Evolutionary conservation across 352 stramenopile species (phyloP).

Genomic region (Globisporangium takayamanum): DNA sequence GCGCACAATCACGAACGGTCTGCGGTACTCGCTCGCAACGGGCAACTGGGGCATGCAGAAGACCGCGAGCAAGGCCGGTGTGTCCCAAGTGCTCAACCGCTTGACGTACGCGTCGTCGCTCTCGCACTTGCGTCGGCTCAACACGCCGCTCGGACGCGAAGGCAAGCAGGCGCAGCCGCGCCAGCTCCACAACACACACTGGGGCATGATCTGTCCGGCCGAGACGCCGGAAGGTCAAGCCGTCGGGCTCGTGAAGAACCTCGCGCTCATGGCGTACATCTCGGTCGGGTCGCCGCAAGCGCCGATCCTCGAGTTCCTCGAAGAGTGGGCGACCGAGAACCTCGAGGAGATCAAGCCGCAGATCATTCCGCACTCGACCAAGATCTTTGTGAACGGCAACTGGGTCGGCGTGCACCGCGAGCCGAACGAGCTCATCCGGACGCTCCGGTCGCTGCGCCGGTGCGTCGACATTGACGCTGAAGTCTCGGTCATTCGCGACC

Average conservation of each 20-base stretch:
- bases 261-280: slow-evolving; percentile 99
- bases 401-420: slow-evolving; percentile 99
- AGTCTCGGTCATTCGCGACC: slow-evolving; percentile 97
- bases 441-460: slow-evolving; percentile 91
- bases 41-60: slow-evolving; percentile 98
- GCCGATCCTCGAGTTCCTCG: slow-evolving; percentile 97
- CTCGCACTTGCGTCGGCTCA: slow-evolving; percentile 97
- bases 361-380: slow-evolving; percentile 97
- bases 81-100: slow-evolving; percentile 99
- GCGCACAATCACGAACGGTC: slow-evolving; percentile 96
- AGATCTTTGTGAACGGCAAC: slow-evolving; percentile 99
- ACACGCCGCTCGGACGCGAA: slow-evolving; percentile 97
- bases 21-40: slow-evolving; percentile 99
- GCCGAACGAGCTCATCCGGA: slow-evolving; percentile 94
- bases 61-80: slow-evolving; percentile 93
- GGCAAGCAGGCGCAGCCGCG: slow-evolving; percentile 99
- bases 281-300: slow-evolving; percentile 90
- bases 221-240: slow-evolving; percentile 96
- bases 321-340: slow-evolving; percentile 98
- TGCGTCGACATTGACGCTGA: slow-evolving; percentile 98
- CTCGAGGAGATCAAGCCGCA: slow-evolving; percentile 96
- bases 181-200: slow-evolving; percentile 99
- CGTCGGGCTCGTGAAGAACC: slow-evolving; percentile 96
- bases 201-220: slow-evolving; percentile 98
- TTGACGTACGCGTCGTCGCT: slow-evolving; percentile 98